phyloP scores from a whole-genome alignment of 805 yeast genomes.

The Candida arabinofermentans region DNA sequence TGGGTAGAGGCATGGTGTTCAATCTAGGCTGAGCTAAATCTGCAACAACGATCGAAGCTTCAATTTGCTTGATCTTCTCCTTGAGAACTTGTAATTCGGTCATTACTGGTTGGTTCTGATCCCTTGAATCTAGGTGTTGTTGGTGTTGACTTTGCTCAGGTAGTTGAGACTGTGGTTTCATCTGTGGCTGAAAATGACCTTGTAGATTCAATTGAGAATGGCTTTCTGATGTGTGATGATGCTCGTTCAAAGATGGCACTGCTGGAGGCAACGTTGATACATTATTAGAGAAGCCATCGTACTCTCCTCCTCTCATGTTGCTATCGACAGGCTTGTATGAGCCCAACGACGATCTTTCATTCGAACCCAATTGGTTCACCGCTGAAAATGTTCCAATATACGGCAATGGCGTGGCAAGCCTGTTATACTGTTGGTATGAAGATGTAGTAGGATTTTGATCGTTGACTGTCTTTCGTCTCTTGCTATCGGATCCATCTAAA shows the following conservation, averaged over 20 bases:
- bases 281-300: not conserved
- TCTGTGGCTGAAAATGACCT: not conserved
- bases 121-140: not conserved
- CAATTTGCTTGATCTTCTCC: conserved; percentile 42
- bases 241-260: too few species aligned
- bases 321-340: conserved; percentile 5
- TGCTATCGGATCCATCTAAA: not conserved
- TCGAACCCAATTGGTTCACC: conserved; percentile 18
- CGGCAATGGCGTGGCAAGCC: conserved; percentile 12
- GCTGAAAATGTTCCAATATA: conserved; percentile 12
- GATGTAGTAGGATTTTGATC: too few species aligned
- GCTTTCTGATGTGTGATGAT: too few species aligned
- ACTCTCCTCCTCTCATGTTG: conserved; percentile 5
- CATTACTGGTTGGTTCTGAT: conserved; percentile 17
- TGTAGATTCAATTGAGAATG: too few species aligned
- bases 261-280: not conserved
- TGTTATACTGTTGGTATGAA: conserved; percentile 8
- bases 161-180: not conserved
- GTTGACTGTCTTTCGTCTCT: conserved; percentile 4
- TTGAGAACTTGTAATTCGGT: conserved; percentile 34
- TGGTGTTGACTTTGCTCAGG: not conserved
- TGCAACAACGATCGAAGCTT: conserved; percentile 38
- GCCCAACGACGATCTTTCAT: conserved; percentile 22
- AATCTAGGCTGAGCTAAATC: conserved; percentile 18
- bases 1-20: conserved; percentile 4